Evolutionary conservation across 768 basidiomycete genomes (phyloP), one percentile per base, ranked within the genome.

Genomic region (Leccinum sublutescens): DNA sequence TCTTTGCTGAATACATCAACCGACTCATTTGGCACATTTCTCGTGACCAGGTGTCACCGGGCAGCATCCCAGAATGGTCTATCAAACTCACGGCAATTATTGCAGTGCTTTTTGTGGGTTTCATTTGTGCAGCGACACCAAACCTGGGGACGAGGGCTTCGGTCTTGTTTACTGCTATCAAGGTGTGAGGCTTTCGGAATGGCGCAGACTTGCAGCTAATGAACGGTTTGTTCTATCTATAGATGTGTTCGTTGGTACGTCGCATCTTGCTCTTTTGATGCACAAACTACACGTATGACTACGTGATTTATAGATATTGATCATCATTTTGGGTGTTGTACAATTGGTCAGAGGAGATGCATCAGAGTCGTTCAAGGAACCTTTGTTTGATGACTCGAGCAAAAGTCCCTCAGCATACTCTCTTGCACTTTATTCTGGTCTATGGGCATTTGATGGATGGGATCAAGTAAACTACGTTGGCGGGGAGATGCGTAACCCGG

Each of bases 401-500:
- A 81, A 75, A 17, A 91, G 91, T 61, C 90, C 93, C 1, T 90
- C 92, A 1, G 79, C 85, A 2, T 98, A 93, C 75, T 92, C 95
- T 6, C 78, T 98, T n/a, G 96, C 95, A 0, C 78, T 98, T 6
- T 99, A 97, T 73, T 96, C 94, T 11, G 93, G 94, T 3, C 76
- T 98, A 4, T 98, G 91, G 93, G 95, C 95, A 2, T 95, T 93
- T 64, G 95, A 95, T 72, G 96, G 96, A 1, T 99, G 95, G 95
- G 95, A 95, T 67, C 89, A 91, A 74, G 88, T 84, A 29, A 95
- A 93, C 70, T 96, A 89, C 62, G 91, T 98, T 15, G 91, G 89
- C 14, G 95, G 91, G 29, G 94, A 94, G 73, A 91, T 98, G 77
- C 76, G 79, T 55, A 83, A 88, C 60, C 86, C 92, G 2, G 84